phyloP scores from a whole-genome alignment of 805 yeast genomes.

The Saccharomyces mikatae region DNA sequence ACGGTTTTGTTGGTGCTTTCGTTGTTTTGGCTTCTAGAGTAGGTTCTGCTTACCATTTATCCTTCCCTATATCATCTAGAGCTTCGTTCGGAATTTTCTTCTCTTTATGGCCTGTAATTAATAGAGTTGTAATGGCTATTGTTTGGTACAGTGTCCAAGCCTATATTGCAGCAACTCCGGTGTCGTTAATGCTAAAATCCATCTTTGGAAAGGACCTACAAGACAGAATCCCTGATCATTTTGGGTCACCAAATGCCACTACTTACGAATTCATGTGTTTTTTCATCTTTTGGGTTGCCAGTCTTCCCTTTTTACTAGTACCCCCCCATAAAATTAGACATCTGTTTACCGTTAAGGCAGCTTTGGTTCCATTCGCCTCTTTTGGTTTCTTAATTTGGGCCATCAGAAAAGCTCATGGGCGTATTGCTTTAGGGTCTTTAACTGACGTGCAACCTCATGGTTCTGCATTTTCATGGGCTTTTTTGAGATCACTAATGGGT shows the following conservation, averaged over 20 bases:
- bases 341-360: slow-evolving; percentile 70
- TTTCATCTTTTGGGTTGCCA: slow-evolving; percentile 69
- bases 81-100: slow-evolving; percentile 80
- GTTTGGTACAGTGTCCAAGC: slow-evolving; percentile 83
- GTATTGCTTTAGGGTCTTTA: slow-evolving; percentile 11
- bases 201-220: slow-evolving; percentile 60
- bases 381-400: slow-evolving; percentile 76
- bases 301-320: slow-evolving; percentile 69
- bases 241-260: slow-evolving; percentile 49
- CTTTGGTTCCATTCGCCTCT: slow-evolving; percentile 70
- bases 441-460: slow-evolving; percentile 5
- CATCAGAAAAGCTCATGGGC: slow-evolving; percentile 62
- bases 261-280: slow-evolving; percentile 63
- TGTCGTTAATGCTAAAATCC: slow-evolving; percentile 62
- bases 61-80: slow-evolving; percentile 74
- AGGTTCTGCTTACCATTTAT: slow-evolving; percentile 68
- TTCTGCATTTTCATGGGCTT: slow-evolving; percentile 19
- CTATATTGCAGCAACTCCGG: slow-evolving; percentile 76
- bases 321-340: slow-evolving; percentile 75
- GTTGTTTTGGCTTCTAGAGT: slow-evolving; percentile 60
- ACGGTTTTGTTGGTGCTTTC: slow-evolving; percentile 56
- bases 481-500: slow-evolving; percentile 63
- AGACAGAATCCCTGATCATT: slow-evolving; percentile 50
- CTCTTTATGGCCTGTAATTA: slow-evolving; percentile 73
- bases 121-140: slow-evolving; percentile 75